Evolutionary conservation across 2,329 filamentous ascomycete genomes (phyloP), one percentile per base, ranked within the genome.

Genomic region (Phialemonium atrogriseum): DNA sequence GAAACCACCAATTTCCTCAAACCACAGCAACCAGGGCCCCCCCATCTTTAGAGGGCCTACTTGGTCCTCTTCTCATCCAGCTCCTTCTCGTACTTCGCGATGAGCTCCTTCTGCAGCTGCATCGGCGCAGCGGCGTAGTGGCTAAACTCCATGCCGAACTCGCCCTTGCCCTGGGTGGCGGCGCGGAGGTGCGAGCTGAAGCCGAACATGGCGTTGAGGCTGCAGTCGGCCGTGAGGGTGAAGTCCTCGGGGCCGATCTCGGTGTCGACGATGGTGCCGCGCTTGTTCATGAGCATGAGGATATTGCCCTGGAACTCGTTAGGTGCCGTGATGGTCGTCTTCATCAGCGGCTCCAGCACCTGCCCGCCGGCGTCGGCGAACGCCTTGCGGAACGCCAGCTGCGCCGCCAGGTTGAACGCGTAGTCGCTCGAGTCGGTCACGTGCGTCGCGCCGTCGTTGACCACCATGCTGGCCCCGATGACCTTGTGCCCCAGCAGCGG

Each of bases 121-220:
- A 77, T 76, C 29, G 88, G 83, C 37, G 91, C 86, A 31, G 86
- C 70, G 32, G 84, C 78, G 51, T 98, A 98, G 64, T 96, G 91
- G 59, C 84, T 91, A 52, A 98, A 98, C 63, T 98, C 91, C 91
- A 98, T 96, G 50, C 75, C 83, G 55, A 95, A 98, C 66, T 98
- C 91, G 50, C 91, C 91, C 72, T 98, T 98, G 40, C 91, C 91
- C 65, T 98, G 91, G 3, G 88, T 96, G 14, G 88, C 84, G 10
- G 91, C 91, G 47, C 91, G 76, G 45, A 98, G 63, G 60, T 94
- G 84, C 24, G 80, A 84, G 50, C 80, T 88, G 65, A 98, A 96
- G 41, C 91, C 91, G 56, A 98, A 98, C 91, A 98, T 98, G 56
- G 81, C 77, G 58, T 96, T 94, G 55, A 98, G 62, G 55, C 81